Percentiles rank a stretch among this genome's conserved stretches.
phyloP scores from a whole-genome alignment of 2,329 filamentous ascomycete genomes.

The Alternaria consortialis region DNA sequence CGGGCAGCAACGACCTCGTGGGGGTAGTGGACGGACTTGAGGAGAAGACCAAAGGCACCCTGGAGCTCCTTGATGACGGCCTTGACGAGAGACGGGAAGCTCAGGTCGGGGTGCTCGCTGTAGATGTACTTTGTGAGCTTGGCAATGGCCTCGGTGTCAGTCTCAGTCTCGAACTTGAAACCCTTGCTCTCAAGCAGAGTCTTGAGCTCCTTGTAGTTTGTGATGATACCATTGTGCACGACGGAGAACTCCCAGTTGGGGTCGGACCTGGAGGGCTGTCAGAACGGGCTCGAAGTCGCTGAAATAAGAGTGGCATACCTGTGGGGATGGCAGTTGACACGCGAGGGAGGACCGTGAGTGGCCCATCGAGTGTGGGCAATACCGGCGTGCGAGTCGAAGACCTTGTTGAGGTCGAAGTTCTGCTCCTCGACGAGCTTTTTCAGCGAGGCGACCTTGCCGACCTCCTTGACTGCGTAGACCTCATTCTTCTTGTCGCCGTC shows the following conservation, averaged over 20 bases:
- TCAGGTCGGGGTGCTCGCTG: conserved; percentile 91
- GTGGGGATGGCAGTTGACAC: conserved; percentile 97
- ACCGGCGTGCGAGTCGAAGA: conserved; percentile 97
- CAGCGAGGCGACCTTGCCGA: conserved; percentile 97
- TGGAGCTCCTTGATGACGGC: conserved; percentile 98
- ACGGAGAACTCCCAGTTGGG: conserved; percentile 94
- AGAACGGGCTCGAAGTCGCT: conserved; percentile 19
- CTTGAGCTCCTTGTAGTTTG: conserved; percentile 99
- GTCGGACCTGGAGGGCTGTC: conserved; percentile 73
- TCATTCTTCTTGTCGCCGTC: conserved; percentile 99
- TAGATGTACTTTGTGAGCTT: conserved; percentile 99
- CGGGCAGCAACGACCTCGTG: conserved; percentile 97
- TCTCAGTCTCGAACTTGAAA: conserved; percentile 99
- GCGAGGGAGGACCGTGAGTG: conserved; percentile 93
- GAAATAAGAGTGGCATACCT: conserved; percentile 66
- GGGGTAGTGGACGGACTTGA: conserved; percentile 99
- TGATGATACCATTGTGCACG: conserved; percentile 99
- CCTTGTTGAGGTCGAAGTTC: conserved; percentile 85
- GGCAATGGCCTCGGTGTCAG: conserved; percentile 98
- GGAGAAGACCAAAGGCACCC: conserved; percentile 93
- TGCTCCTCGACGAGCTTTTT: conserved; percentile 88
- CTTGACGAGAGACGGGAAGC: conserved; percentile 96
- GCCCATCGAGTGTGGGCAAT: conserved; percentile 99
- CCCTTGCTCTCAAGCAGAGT: conserved; percentile 91
- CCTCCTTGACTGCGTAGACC: conserved; percentile 97